Evolutionary conservation across 2,329 filamentous ascomycete genomes (phyloP).

Genomic region (Phialocephala sp.): DNA sequence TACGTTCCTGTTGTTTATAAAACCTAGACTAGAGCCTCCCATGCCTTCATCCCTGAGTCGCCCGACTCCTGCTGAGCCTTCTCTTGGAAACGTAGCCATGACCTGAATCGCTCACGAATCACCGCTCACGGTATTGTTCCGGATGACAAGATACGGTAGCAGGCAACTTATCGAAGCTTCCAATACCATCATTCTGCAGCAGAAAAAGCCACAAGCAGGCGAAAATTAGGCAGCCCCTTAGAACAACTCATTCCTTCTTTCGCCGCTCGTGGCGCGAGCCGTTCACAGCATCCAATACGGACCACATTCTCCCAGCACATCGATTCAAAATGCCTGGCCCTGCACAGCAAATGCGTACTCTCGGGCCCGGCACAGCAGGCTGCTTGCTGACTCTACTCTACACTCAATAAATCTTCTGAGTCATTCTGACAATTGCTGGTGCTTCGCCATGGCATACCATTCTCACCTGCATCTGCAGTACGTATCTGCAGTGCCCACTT

Average conservation of each 20-base stretch:
- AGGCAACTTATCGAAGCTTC: constrained; percentile 1
- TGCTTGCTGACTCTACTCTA: constrained; percentile 5
- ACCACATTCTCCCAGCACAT: not conserved
- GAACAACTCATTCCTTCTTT: constrained; percentile 14
- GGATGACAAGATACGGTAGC: not conserved
- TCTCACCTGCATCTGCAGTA: constrained; percentile 18
- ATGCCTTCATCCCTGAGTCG: not conserved
- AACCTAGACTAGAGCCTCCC: constrained; percentile 8
- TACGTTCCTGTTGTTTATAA: constrained; percentile 4
- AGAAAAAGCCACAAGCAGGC: constrained; percentile 14
- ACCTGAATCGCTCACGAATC: constrained; percentile 2
- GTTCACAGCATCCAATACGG: not conserved
- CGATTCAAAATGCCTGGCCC: not conserved
- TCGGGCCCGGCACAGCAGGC: not conserved
- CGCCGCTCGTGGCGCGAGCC: constrained; percentile 12
- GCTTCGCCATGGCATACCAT: constrained; percentile 13
- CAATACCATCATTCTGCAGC: not conserved
- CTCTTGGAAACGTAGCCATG: constrained; percentile 5
- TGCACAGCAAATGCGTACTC: not conserved
- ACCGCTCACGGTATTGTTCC: not conserved
- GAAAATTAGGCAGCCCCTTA: constrained; percentile 14
- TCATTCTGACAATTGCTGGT: constrained; percentile 26
- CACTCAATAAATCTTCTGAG: constrained; percentile 24
- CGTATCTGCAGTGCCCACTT: constrained; percentile 10
- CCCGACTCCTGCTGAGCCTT: not conserved